These are phyloP conservation scores for Parathielavia hyrcaniae DNA, from an alignment of 495 filamentous ascomycete genomes.

Conservation along the genomic window DNA sequence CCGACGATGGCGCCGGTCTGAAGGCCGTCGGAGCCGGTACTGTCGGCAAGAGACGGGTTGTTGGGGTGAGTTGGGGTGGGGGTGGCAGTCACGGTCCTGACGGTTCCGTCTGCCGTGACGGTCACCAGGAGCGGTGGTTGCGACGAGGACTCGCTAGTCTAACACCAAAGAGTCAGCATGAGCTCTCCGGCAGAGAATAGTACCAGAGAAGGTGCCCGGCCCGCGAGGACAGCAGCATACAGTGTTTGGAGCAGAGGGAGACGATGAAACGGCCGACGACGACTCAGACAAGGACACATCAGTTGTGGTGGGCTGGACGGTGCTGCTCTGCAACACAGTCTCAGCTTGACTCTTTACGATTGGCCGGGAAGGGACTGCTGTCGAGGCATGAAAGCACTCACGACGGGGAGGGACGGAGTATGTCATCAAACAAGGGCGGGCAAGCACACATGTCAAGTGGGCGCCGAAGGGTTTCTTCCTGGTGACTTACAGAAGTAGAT, in stretches of 20 bases:
- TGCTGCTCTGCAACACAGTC: conserved; percentile 30
- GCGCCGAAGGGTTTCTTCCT: background rate
- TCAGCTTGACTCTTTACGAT: conserved; percentile 30
- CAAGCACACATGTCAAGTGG: conserved; percentile 10
- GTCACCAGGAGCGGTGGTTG: conserved; percentile 27
- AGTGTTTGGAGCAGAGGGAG: conserved; percentile 27
- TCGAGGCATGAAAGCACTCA: background rate
- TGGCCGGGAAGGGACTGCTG: background rate
- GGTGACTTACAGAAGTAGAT: conserved; percentile 21
- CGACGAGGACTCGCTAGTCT: background rate
- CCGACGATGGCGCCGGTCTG: conserved; percentile 36
- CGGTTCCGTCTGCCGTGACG: conserved; percentile 38
- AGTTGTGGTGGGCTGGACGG: conserved; percentile 31
- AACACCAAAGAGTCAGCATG: conserved; percentile 11
- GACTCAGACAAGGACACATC: conserved; percentile 24
- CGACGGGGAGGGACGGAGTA: background rate
- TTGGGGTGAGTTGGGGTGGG: conserved; percentile 25
- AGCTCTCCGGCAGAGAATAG: background rate
- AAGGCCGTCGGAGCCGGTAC: conserved; percentile 25
- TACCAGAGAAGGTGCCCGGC: conserved; percentile 9
- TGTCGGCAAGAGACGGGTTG: conserved; percentile 5
- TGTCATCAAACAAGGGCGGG: background rate
- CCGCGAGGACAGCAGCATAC: conserved; percentile 24
- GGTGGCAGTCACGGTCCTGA: conserved; percentile 39
- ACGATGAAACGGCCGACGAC: conserved; percentile 12